These are phyloP conservation scores for Hypoxylon sp. DNA, from an alignment of 2,329 filamentous ascomycete species.

Conservation along the genomic window DNA sequence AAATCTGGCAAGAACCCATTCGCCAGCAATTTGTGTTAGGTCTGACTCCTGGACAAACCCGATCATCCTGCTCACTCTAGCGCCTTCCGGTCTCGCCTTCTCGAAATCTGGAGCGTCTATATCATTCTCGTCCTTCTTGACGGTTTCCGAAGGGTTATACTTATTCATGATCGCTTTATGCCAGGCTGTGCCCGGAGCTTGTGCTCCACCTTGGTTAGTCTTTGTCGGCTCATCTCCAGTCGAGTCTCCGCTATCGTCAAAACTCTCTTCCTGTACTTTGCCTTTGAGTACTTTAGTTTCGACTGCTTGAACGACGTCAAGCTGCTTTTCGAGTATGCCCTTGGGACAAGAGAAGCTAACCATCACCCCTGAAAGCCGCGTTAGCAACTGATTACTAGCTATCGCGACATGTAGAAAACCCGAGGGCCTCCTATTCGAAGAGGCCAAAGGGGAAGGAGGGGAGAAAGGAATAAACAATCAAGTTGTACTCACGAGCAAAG, in stretches of 20 bases:
- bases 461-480: neutral
- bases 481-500: constrained; percentile 42
- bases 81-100: constrained; percentile 41
- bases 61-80: constrained; percentile 48
- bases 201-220: neutral
- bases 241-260: constrained; percentile 21
- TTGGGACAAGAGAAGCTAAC: constrained; percentile 50
- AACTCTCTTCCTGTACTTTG: constrained; percentile 21
- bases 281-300: constrained; percentile 45
- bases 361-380: constrained; percentile 37
- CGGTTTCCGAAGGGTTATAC: neutral
- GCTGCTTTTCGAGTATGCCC: constrained; percentile 47
- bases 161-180: constrained; percentile 11
- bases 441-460: neutral
- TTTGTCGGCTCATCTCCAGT: constrained; percentile 29
- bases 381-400: neutral
- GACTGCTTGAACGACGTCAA: constrained; percentile 49
- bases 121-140: constrained; percentile 16
- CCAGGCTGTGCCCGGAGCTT: constrained; percentile 1
- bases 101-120: constrained; percentile 18
- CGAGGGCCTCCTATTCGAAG: too few species aligned
- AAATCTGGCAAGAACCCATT: constrained; percentile 53
- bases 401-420: too few species aligned
- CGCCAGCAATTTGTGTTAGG: constrained; percentile 49
- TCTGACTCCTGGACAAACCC: constrained; percentile 49